Conservation (phyloP, 2,329 filamentous ascomycete genomes). For the Aspergillus sp. region DNA sequence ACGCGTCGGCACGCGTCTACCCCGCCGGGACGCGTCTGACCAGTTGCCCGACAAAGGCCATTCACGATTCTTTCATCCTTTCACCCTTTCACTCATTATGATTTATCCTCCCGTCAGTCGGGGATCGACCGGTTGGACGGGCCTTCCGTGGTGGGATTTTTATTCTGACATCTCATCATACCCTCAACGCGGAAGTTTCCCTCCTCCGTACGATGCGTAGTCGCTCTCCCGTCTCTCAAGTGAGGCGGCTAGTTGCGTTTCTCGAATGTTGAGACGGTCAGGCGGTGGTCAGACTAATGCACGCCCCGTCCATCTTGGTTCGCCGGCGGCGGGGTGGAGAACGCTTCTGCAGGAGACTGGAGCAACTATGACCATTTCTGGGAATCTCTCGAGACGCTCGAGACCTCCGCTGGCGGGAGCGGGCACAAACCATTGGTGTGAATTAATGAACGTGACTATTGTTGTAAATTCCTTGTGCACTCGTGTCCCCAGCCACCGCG, state of each 20-base stretch:
- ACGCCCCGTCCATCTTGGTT: slow-evolving; percentile 19
- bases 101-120: background rate
- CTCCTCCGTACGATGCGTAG: background rate
- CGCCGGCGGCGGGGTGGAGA: slow-evolving; percentile 15
- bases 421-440: slow-evolving; percentile 5
- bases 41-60: slow-evolving; percentile 3
- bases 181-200: background rate
- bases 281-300: slow-evolving; percentile 18
- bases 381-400: slow-evolving; percentile 3
- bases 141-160: background rate
- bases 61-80: slow-evolving; percentile 4
- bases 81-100: background rate
- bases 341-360: slow-evolving; percentile 20
- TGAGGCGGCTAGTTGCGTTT: slow-evolving; percentile 8
- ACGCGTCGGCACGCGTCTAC: slow-evolving; percentile 20
- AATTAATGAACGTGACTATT: background rate
- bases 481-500: slow-evolving; percentile 13
- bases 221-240: background rate
- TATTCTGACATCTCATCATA: slow-evolving; percentile 3
- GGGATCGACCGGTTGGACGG: background rate
- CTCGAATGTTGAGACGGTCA: slow-evolving; percentile 5
- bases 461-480: background rate
- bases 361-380: slow-evolving; percentile 11
- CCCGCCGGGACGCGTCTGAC: slow-evolving; percentile 15
- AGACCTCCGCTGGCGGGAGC: background rate